Percentiles rank a stretch among this genome's conserved stretches.
Evolutionary conservation across 148 eudicot species (phyloP).

Genomic region (Rheum nobile): DNA sequence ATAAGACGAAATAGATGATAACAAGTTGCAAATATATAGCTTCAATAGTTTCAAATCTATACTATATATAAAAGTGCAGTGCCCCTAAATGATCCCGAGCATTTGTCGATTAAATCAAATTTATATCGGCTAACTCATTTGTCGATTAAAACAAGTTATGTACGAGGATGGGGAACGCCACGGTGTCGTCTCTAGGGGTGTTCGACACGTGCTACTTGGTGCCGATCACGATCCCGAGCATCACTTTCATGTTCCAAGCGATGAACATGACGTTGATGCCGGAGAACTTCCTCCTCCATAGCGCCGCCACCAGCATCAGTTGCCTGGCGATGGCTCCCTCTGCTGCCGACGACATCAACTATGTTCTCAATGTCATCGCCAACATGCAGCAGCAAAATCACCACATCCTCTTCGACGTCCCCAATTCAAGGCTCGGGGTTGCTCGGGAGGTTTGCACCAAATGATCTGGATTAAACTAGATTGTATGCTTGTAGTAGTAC

Average conservation of each 20-base stretch:
- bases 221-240: slow-evolving; percentile 41
- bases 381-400: slow-evolving; percentile 88
- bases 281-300: slow-evolving; percentile 70
- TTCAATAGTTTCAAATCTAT: too few species aligned
- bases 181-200: slow-evolving; percentile 56
- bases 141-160: too few species aligned
- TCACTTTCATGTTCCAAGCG: slow-evolving; percentile 59
- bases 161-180: slow-evolving; percentile 34
- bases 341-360: slow-evolving; percentile 28
- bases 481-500: neutral
- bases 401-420: slow-evolving; percentile 47
- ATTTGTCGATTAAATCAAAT: too few species aligned
- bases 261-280: slow-evolving; percentile 48
- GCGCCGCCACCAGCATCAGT: slow-evolving; percentile 35
- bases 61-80: too few species aligned
- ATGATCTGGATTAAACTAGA: neutral
- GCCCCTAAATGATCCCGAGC: too few species aligned
- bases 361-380: slow-evolving; percentile 63
- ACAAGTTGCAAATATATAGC: too few species aligned
- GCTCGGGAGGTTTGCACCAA: slow-evolving; percentile 55
- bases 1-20: too few species aligned
- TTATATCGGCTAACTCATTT: too few species aligned
- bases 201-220: slow-evolving; percentile 75
- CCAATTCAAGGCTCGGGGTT: slow-evolving; percentile 65
- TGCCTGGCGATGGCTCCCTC: slow-evolving; percentile 79